phyloP scores from a whole-genome alignment of 2,329 filamentous ascomycete species.

The Graphilbum ipis-grandicollis region DNA sequence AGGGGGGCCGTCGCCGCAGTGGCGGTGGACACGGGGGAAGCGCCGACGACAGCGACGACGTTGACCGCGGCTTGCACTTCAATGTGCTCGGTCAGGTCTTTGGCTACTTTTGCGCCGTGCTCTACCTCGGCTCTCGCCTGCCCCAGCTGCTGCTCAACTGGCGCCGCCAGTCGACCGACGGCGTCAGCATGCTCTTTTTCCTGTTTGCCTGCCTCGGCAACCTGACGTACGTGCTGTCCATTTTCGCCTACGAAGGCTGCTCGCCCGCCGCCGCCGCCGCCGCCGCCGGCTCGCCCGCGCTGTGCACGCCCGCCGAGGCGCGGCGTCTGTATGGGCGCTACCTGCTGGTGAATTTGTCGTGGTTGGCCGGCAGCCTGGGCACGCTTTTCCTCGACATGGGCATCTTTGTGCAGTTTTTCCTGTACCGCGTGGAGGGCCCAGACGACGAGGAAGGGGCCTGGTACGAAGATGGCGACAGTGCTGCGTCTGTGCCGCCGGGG shows the following conservation, averaged over 20 bases:
- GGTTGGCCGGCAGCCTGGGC: constrained; percentile 77
- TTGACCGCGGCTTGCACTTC: constrained; percentile 40
- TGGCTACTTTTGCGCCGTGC: constrained; percentile 74
- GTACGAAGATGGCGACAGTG: constrained; percentile 1
- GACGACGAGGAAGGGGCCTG: constrained; percentile 2
- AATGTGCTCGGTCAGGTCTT: constrained; percentile 74
- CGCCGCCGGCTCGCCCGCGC: constrained; percentile 8
- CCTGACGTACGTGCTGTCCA: constrained; percentile 79
- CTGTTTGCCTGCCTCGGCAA: constrained; percentile 93
- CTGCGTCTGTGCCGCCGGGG: too few relatives aligned
- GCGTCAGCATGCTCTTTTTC: constrained; percentile 88
- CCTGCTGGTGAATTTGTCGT: constrained; percentile 77
- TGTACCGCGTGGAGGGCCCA: constrained; percentile 40
- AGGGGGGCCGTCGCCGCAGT: constrained; percentile 27
- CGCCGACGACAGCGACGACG: background rate
- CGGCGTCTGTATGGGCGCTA: constrained; percentile 56
- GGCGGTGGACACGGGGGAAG: constrained; percentile 13
- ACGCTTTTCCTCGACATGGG: constrained; percentile 70
- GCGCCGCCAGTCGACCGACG: constrained; percentile 80
- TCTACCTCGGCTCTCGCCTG: constrained; percentile 79
- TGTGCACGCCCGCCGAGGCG: constrained; percentile 54
- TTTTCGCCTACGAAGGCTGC: constrained; percentile 71
- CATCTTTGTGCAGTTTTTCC: constrained; percentile 83
- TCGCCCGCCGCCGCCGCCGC: constrained; percentile 23
- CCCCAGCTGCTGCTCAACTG: constrained; percentile 89